Evolutionary conservation across 192 early-diverging fungal genomes (phyloP), one percentile per base, ranked within the genome.

Genomic region (Umbelopsis sp.): DNA sequence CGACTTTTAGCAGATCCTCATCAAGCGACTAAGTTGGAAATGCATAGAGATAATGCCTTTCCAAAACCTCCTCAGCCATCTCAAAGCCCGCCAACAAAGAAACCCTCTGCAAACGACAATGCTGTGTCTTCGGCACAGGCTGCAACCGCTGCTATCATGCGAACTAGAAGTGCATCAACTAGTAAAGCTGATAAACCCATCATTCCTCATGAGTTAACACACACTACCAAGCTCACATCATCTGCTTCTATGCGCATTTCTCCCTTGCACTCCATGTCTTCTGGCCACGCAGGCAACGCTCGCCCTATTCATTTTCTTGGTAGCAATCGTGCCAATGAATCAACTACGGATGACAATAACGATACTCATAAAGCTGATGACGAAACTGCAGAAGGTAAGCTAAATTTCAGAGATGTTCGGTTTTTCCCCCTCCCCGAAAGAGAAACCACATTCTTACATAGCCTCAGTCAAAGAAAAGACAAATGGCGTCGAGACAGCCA

Each of bases 1-100:
- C 70, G 65, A 21, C 32, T 76, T 6, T n/a, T 71, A n/a, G 45
- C 54, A 14, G 56, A 62, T n/a, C 56, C 56, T 2, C 56, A 62
- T 4, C 56, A 62, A 34, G 16, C 31, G 31, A 62, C 32, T 34
- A 20, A 34, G 17, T 34, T 62, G 31, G 56, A 62, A 34, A 62
- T 62, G 56, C 56, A 62, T 62, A 26, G 56, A 32, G 56, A 62
- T 34, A 34, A 29, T 34, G 56, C 56, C 52, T 26, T 26, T 12
- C 26, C 52, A n/a, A 53, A 53, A 2, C 22, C 14, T 25, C 22
- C 52, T 5, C 38, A 41, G 4, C 38, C 38, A 11, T 11, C 38
- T 41, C 38, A 6, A 11, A 8, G n/a, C n/a, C 8, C 36, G 31
- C 16, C 25, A 59, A 29, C 54, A 59, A 32, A 25, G 29, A 5